Conservation (phyloP, 176 grass and related monocot species). For the Otatea glauca region DNA sequence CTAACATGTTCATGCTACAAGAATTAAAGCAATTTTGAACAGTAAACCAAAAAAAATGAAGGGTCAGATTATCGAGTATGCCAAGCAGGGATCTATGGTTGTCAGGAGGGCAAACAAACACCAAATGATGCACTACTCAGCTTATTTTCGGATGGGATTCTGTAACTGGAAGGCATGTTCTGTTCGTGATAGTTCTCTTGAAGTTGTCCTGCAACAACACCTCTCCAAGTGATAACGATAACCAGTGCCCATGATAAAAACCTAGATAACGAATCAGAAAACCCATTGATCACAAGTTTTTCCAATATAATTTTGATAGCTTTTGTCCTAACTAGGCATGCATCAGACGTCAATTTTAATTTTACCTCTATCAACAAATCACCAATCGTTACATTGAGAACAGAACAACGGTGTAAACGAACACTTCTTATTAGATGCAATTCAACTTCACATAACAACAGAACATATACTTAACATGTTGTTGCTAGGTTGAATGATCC, state of each 20-base stretch:
- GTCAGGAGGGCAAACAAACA: not conserved
- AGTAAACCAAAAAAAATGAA: not conserved
- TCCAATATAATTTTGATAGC: not conserved
- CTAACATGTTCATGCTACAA: not conserved
- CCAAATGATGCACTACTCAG: not conserved
- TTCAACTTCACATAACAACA: not conserved
- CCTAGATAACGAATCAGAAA: conserved; percentile 11
- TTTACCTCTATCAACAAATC: not conserved
- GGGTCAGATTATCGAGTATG: not conserved
- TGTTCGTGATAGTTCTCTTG: not conserved
- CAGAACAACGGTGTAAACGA: not conserved
- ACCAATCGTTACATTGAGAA: not conserved
- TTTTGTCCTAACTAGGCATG: not conserved
- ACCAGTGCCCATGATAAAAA: not conserved
- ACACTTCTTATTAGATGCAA: not conserved
- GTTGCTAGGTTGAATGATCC: not conserved
- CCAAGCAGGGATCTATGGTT: not conserved
- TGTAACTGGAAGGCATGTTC: not conserved
- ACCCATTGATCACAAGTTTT: not conserved
- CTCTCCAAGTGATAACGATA: conserved; percentile 2
- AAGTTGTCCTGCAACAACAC: not conserved
- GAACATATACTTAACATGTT: not conserved
- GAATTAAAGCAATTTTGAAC: not conserved
- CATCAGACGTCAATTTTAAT: conserved; percentile 1
- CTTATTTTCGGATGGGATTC: not conserved